These are phyloP conservation scores for Forsythia viridissima DNA, from an alignment of 257 asterid genomes.

Conservation along the genomic window DNA sequence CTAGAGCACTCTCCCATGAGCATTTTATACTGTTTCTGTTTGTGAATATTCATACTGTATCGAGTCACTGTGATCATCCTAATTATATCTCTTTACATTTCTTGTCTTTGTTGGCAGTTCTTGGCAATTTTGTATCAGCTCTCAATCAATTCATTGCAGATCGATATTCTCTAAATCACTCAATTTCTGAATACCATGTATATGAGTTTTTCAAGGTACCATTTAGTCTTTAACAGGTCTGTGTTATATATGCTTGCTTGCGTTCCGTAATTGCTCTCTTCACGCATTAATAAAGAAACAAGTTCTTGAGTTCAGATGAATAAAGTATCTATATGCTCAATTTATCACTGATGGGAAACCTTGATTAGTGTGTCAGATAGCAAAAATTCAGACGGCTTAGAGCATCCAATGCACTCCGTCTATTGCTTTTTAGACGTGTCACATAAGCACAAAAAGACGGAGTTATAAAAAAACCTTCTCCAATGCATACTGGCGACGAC, in stretches of 20 bases:
- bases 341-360: not conserved
- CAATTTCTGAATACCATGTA: conserved; percentile 85
- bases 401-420: too few species aligned
- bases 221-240: conserved; percentile 6
- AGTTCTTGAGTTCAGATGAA: not conserved
- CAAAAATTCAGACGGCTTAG: not conserved
- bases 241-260: not conserved
- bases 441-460: too few species aligned
- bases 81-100: conserved; percentile 12
- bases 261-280: conserved; percentile 5
- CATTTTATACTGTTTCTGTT: not conserved
- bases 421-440: too few species aligned
- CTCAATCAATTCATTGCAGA: conserved; percentile 81
- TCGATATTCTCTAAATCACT: conserved; percentile 61
- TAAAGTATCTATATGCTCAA: not conserved
- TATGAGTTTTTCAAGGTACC: conserved; percentile 92
- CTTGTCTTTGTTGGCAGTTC: conserved; percentile 62
- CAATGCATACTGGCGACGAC: too few species aligned
- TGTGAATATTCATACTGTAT: not conserved
- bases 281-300: not conserved
- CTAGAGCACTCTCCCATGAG: not conserved
- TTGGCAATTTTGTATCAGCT: conserved; percentile 93
- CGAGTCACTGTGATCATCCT: conserved; percentile 1
- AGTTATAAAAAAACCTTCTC: too few species aligned
- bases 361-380: not conserved